Evolutionary conservation across 2,329 filamentous ascomycete species (phyloP).

Genomic region (Penicillium sp.): DNA sequence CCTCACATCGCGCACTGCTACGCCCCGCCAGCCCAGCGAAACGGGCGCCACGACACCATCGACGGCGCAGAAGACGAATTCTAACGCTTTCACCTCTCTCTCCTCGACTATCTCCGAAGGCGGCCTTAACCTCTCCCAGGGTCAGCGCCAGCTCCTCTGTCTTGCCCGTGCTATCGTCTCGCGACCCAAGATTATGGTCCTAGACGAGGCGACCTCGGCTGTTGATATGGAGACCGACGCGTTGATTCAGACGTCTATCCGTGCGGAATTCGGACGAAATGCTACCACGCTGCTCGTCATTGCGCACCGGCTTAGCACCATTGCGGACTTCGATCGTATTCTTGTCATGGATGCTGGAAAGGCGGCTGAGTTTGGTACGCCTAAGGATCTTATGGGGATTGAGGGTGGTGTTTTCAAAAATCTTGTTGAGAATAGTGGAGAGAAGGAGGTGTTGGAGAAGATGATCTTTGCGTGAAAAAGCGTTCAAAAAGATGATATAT

Average conservation of each 20-base stretch:
- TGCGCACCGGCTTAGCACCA: slow-evolving; percentile 72
- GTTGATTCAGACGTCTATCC: slow-evolving; percentile 71
- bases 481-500: not conserved
- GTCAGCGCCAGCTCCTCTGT: slow-evolving; percentile 35
- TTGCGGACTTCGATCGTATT: slow-evolving; percentile 74
- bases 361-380: slow-evolving; percentile 67
- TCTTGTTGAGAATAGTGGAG: slow-evolving; percentile 27
- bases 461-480: slow-evolving; percentile 23
- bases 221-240: slow-evolving; percentile 76
- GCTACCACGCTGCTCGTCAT: slow-evolving; percentile 71
- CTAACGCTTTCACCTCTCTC: slow-evolving; percentile 67
- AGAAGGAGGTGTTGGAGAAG: slow-evolving; percentile 25
- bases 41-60: slow-evolving; percentile 23
- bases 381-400: slow-evolving; percentile 57
- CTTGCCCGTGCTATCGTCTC: slow-evolving; percentile 57
- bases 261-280: slow-evolving; percentile 63
- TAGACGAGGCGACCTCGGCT: slow-evolving; percentile 77
- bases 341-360: slow-evolving; percentile 68
- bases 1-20: slow-evolving; percentile 67
- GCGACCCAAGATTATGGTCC: slow-evolving; percentile 73
- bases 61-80: slow-evolving; percentile 50
- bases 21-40: slow-evolving; percentile 54
- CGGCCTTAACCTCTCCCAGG: slow-evolving; percentile 59
- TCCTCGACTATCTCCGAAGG: slow-evolving; percentile 67
- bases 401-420: slow-evolving; percentile 25